Evolutionary conservation across 2,329 filamentous ascomycete species (phyloP), one percentile per base, ranked within the genome.

Genomic region (Nigrospora osmanthi): DNA sequence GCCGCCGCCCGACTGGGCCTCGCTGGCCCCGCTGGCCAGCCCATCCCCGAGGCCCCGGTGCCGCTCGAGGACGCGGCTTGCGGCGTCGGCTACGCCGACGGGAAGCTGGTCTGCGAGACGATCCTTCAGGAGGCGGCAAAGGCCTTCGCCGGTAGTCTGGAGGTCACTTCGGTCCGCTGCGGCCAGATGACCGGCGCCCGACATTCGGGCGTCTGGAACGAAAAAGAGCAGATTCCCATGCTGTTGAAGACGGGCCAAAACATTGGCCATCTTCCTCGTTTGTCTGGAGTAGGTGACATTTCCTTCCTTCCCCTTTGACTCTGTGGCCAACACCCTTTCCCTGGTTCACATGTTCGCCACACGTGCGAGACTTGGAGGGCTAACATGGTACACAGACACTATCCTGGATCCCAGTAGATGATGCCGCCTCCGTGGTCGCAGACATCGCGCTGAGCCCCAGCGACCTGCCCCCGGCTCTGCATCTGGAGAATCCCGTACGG

Each of bases 21-120:
- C 14, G 38, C 5, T 10, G 16, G 38, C 7, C 5, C 4, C 23
- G 14, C 14, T 14, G 23, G 23, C 4, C 13, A 11, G 7, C 23
- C 14, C 1, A 31, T 39, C 9, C 9, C 23, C 11, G 38, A 39
- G 17, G 36, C 44, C 2, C 51, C 51, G 9, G 51, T 49, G 1
- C 38, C 46, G 4, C 43, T 46, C 4, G 45, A 38, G n/a, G 47
- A 49, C 12, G 47, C 43, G 3, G 47, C 51, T 3, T 52, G 47
- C 33, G 49, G 50, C 7, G 47, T 56, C 30, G 54, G 54, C 11
- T 56, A 56, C 31, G 52, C 54, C 11, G 49, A 56, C 33, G 54
- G 45, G 30, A 56, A 56, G 43, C 46, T 54, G 4, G 52, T 53
- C 1, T 56, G 52, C 15, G 54, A 56, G 33, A 53, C 49, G 46